Conservation (phyloP, 345 rosid species). For the Euclidium syriacum region DNA sequence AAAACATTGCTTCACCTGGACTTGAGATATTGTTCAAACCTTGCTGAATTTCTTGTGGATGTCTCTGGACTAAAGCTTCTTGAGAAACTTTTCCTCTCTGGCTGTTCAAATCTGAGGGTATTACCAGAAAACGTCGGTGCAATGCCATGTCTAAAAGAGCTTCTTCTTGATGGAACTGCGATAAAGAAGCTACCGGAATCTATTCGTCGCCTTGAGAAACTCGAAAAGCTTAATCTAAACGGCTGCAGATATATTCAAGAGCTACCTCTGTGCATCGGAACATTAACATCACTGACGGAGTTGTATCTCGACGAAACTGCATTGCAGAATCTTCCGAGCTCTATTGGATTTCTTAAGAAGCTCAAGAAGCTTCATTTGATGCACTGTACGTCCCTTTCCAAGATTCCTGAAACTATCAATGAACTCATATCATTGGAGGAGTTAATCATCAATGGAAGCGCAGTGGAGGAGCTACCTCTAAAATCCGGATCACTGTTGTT, state of each 20-base stretch:
- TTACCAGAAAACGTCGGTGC: neutral
- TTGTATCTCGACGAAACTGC: neutral
- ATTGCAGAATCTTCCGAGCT: neutral
- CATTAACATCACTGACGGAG: neutral
- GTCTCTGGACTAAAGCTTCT: neutral
- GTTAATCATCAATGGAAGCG: neutral
- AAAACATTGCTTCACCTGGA: neutral
- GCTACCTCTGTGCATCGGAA: neutral
- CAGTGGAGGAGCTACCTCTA: neutral
- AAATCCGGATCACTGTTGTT: neutral
- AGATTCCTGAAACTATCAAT: neutral
- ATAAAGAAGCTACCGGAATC: neutral
- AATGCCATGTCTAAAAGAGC: neutral
- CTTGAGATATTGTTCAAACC: neutral
- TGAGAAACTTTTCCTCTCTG: neutral
- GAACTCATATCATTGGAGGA: neutral
- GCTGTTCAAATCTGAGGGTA: neutral
- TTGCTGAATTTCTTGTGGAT: neutral
- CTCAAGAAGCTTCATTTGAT: neutral
- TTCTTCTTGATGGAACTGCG: slow-evolving; percentile 2
- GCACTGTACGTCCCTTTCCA: neutral
- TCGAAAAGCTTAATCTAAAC: neutral
- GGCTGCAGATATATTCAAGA: neutral
- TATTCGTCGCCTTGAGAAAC: neutral
- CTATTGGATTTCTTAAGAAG: neutral